Conservation (phyloP, 2,329 filamentous ascomycete species). For the Fusarium vanettenii region DNA sequence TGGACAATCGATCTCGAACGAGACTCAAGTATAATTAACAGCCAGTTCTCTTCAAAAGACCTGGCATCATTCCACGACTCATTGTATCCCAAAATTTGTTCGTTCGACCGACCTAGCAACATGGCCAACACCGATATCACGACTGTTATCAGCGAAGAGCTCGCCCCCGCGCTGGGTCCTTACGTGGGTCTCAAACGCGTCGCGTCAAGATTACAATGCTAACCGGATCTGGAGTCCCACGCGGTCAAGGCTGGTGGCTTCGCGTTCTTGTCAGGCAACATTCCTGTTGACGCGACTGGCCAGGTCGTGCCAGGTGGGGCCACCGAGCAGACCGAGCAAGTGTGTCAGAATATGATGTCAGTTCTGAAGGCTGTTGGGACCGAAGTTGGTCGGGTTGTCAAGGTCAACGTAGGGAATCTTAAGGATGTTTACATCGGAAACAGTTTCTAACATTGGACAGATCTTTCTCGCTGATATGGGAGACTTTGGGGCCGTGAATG, state of each 20-base stretch:
- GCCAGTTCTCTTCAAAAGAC: neutral
- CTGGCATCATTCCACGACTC: neutral
- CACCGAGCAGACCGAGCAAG: neutral
- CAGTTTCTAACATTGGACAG: neutral
- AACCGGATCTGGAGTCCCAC: neutral
- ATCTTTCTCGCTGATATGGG: conserved; percentile 2
- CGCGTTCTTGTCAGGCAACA: neutral
- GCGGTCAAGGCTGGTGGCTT: neutral
- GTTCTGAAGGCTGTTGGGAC: neutral
- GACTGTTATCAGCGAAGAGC: neutral
- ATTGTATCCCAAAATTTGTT: neutral
- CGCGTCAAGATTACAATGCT: neutral
- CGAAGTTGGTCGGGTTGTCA: neutral
- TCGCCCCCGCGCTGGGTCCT: neutral
- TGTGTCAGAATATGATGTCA: neutral
- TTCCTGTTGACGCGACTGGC: neutral
- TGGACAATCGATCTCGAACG: neutral
- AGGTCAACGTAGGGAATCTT: neutral
- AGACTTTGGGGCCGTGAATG: conserved; percentile 1
- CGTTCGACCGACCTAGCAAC: neutral
- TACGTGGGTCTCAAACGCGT: neutral
- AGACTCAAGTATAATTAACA: neutral
- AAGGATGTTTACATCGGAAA: neutral
- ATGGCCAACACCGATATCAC: neutral
- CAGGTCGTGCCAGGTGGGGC: neutral